These are phyloP conservation scores for Candida xiaguanensis DNA, from an alignment of 805 yeast species.

Conservation along the genomic window DNA sequence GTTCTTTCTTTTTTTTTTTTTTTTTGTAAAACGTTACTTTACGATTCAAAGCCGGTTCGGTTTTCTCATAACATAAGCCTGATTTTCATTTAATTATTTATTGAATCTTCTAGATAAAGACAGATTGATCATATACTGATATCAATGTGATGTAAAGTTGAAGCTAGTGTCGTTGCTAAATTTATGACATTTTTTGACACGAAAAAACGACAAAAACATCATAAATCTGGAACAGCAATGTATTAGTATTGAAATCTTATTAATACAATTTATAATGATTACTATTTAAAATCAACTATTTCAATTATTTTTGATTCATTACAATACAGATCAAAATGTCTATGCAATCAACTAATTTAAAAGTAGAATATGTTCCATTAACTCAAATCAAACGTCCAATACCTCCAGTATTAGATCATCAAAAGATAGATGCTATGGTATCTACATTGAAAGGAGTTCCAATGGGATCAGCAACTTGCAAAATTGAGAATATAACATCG, in stretches of 20 bases:
- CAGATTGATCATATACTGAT: too few relatives aligned
- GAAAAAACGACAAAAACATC: neutral
- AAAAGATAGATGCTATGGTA: conserved; percentile 77
- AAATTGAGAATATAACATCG: conserved; percentile 42
- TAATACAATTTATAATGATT: neutral
- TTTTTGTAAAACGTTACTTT: neutral
- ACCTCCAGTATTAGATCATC: conserved; percentile 74
- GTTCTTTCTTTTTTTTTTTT: neutral
- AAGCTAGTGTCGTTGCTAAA: too few relatives aligned
- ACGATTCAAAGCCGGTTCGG: neutral
- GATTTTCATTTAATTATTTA: too few relatives aligned
- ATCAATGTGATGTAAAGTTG: too few relatives aligned
- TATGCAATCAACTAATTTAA: conserved; percentile 58
- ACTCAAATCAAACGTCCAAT: conserved; percentile 73
- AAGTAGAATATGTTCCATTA: conserved; percentile 60
- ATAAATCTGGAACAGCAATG: conserved; percentile 6
- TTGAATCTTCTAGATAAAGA: too few relatives aligned
- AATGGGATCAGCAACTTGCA: conserved; percentile 59
- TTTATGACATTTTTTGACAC: too few relatives aligned
- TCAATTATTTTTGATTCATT: neutral
- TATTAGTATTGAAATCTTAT: neutral
- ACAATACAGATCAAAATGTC: conserved; percentile 45
- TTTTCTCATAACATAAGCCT: neutral
- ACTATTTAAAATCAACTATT: neutral
- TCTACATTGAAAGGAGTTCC: conserved; percentile 65